phyloP scores from a whole-genome alignment of 1,284 basidiomycete genomes.

The Rhodotorula glutinis region DNA sequence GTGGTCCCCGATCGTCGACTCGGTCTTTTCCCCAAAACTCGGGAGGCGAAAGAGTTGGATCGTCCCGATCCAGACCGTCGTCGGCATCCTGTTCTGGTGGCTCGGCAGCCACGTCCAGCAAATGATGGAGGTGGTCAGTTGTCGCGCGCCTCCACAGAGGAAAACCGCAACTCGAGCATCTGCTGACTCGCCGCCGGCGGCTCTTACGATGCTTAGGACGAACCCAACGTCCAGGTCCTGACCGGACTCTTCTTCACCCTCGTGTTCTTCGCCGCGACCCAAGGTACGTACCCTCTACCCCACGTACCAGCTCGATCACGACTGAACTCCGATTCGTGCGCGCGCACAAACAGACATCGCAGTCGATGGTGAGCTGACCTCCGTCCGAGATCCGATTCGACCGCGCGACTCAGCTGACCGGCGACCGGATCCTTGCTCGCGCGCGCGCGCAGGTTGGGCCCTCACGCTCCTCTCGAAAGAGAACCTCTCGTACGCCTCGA shows the following conservation, averaged over 20 bases:
- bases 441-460: slow-evolving; percentile 71
- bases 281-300: slow-evolving; percentile 59
- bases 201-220: too few species aligned
- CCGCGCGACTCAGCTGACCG: too few species aligned
- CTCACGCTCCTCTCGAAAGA: slow-evolving; percentile 92
- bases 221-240: slow-evolving; percentile 72
- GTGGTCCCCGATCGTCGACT: slow-evolving; percentile 98
- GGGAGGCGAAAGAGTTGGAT: slow-evolving; percentile 98
- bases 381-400: background rate
- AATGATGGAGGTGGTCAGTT: slow-evolving; percentile 67
- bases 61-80: slow-evolving; percentile 89
- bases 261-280: slow-evolving; percentile 93
- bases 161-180: background rate
- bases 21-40: slow-evolving; percentile 72
- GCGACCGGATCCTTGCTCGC: too few species aligned
- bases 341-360: slow-evolving; percentile 56
- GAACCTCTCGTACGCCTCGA: slow-evolving; percentile 93
- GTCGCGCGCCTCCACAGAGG: background rate
- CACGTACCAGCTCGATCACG: background rate
- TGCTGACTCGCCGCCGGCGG: slow-evolving; percentile 19
- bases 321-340: background rate
- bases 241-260: slow-evolving; percentile 85
- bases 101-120: slow-evolving; percentile 76
- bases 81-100: slow-evolving; percentile 82
- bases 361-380: background rate